Evolutionary conservation across 306 rosid species (phyloP).

Genomic region (Cucurbita argyrosperma): DNA sequence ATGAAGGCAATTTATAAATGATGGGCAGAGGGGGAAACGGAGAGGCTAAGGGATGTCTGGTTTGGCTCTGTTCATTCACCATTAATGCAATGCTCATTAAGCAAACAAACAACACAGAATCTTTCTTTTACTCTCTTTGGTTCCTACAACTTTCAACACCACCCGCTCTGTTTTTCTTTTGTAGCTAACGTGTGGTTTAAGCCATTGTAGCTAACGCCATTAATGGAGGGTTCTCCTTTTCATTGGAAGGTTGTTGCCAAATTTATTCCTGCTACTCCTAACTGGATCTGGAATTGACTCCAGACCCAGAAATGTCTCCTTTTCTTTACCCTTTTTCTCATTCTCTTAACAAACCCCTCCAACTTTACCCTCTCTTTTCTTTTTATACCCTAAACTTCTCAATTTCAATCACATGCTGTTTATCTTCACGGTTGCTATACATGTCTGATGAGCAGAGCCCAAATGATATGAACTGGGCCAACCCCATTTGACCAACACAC

Average conservation of each 20-base stretch:
- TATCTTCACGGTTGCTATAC: too few species aligned
- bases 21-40: slow-evolving; percentile 10
- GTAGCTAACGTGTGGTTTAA: not conserved
- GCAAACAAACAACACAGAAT: not conserved
- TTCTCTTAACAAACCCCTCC: not conserved
- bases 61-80: slow-evolving; percentile 63
- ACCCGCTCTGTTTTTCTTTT: not conserved
- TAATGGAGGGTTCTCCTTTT: not conserved
- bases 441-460: too few species aligned
- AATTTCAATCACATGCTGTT: not conserved
- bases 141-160: not conserved
- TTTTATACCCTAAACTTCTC: not conserved
- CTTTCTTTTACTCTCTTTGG: slow-evolving; percentile 11
- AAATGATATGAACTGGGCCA: too few species aligned
- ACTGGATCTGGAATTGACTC: not conserved
- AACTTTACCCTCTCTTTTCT: not conserved
- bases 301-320: not conserved
- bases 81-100: slow-evolving; percentile 35
- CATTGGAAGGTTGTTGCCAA: not conserved
- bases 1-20: slow-evolving; percentile 52
- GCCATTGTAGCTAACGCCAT: not conserved
- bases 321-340: not conserved
- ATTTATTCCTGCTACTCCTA: not conserved
- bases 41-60: slow-evolving; percentile 53
- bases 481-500: too few species aligned